A percentile compares a stretch with the other conserved stretches of the same genome.
Evolutionary conservation across 768 basidiomycete genomes (phyloP).

Genomic region (Suillus alpinus): DNA sequence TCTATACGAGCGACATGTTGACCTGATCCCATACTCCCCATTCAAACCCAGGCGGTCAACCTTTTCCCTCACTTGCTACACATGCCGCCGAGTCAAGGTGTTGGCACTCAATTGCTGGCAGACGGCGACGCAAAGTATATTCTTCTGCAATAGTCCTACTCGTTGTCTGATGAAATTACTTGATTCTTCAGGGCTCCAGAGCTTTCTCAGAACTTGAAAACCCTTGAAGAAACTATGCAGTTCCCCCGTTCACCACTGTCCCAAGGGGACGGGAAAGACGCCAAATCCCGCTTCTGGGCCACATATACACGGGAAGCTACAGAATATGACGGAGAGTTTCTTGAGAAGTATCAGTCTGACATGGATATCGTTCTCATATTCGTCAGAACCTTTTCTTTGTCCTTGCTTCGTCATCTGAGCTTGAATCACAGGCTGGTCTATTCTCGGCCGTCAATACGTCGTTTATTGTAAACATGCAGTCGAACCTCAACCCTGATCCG

Average conservation of each 20-base stretch:
- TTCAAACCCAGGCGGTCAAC: background rate
- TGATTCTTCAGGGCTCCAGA: background rate
- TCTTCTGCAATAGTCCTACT: background rate
- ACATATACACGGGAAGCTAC: conserved; percentile 13
- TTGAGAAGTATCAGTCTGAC: conserved; percentile 15
- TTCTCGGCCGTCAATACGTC: conserved; percentile 15
- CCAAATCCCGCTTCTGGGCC: conserved; percentile 11
- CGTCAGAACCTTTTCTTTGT: conserved; percentile 10
- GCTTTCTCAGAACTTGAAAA: background rate
- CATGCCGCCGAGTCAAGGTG: background rate
- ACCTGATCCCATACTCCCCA: background rate
- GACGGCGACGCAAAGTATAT: background rate
- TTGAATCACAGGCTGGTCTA: conserved; percentile 10
- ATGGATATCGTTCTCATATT: conserved; percentile 22
- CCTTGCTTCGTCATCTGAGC: background rate
- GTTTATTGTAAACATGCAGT: conserved; percentile 11
- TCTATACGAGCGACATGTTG: background rate
- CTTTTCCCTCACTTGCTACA: background rate
- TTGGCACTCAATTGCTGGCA: background rate
- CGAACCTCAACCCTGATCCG: conserved; percentile 11
- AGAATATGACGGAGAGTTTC: conserved; percentile 15
- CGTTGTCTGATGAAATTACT: background rate
- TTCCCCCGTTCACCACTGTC: background rate
- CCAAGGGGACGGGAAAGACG: background rate
- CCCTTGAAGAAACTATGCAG: background rate